Percentiles rank a stretch among this genome's conserved stretches.
phyloP scores from a whole-genome alignment of 106 monocot genomes.

The Dactylorhiza incarnata region DNA sequence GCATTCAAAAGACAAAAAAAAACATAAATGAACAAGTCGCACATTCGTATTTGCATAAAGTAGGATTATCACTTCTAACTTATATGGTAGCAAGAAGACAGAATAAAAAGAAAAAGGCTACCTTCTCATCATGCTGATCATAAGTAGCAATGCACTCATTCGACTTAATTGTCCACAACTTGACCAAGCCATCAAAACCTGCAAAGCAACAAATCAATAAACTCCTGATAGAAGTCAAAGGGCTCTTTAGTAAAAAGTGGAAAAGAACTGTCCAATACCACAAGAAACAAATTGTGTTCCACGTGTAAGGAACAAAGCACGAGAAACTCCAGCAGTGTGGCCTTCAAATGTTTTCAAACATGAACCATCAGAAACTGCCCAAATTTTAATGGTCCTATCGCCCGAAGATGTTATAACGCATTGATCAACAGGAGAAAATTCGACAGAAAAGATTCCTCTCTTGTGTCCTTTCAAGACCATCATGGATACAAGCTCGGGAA shows the following conservation, averaged over 20 bases:
- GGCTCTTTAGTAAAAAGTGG: neutral
- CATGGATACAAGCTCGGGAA: constrained; percentile 63
- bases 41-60: neutral
- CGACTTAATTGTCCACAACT: constrained; percentile 86
- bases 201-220: constrained; percentile 7
- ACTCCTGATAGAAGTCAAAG: neutral
- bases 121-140: constrained; percentile 93
- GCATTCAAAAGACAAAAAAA: neutral
- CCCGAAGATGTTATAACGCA: constrained; percentile 93
- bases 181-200: constrained; percentile 98
- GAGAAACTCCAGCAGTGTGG: constrained; percentile 75
- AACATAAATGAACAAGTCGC: neutral
- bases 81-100: neutral
- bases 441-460: constrained; percentile 94
- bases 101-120: constrained; percentile 14
- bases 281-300: constrained; percentile 88
- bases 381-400: constrained; percentile 89
- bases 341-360: constrained; percentile 97
- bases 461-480: constrained; percentile 79
- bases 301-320: constrained; percentile 77
- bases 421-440: constrained; percentile 94
- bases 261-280: constrained; percentile 29
- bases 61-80: neutral
- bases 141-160: constrained; percentile 91
- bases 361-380: constrained; percentile 85